phyloP scores from a whole-genome alignment of 2,329 filamentous ascomycete genomes.

The Penicillium sp. region DNA sequence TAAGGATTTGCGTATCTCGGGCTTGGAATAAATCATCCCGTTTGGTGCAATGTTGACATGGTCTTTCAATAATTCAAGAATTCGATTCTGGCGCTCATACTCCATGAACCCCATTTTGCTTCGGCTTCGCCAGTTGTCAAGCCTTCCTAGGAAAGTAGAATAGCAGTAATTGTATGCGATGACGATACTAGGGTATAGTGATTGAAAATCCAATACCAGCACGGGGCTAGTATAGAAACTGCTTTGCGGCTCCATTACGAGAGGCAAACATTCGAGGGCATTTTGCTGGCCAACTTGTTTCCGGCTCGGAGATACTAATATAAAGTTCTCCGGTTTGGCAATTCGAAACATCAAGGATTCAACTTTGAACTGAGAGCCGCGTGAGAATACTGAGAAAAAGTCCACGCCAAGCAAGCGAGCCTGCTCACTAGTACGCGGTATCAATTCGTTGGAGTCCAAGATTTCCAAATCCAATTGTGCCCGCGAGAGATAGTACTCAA shows the following conservation, averaged over 20 bases:
- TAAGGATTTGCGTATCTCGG: constrained; percentile 80
- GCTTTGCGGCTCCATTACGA: constrained; percentile 97
- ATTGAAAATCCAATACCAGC: constrained; percentile 92
- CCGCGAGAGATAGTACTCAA: constrained; percentile 73
- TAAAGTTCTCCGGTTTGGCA: constrained; percentile 91
- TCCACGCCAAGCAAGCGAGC: constrained; percentile 89
- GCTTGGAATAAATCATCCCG: constrained; percentile 90
- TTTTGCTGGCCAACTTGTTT: constrained; percentile 94
- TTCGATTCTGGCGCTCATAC: constrained; percentile 70
- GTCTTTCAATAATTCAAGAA: constrained; percentile 75
- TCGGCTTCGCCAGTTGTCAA: constrained; percentile 79
- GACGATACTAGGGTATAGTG: constrained; percentile 94
- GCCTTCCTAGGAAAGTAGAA: constrained; percentile 86
- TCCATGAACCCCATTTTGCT: constrained; percentile 95
- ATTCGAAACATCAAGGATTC: constrained; percentile 99
- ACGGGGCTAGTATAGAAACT: constrained; percentile 89
- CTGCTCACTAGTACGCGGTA: constrained; percentile 88
- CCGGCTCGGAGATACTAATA: constrained; percentile 82
- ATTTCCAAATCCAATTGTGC: constrained; percentile 85
- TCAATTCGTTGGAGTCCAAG: constrained; percentile 81
- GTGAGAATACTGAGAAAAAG: constrained; percentile 92
- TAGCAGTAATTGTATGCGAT: constrained; percentile 99
- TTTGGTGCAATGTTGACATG: constrained; percentile 92
- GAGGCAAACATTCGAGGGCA: constrained; percentile 84
- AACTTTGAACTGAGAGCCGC: constrained; percentile 97